Percentiles rank a stretch among this genome's conserved stretches.
Evolutionary conservation across 2,329 filamentous ascomycete genomes (phyloP).

Genomic region (Aspergillus aculeatinus): DNA sequence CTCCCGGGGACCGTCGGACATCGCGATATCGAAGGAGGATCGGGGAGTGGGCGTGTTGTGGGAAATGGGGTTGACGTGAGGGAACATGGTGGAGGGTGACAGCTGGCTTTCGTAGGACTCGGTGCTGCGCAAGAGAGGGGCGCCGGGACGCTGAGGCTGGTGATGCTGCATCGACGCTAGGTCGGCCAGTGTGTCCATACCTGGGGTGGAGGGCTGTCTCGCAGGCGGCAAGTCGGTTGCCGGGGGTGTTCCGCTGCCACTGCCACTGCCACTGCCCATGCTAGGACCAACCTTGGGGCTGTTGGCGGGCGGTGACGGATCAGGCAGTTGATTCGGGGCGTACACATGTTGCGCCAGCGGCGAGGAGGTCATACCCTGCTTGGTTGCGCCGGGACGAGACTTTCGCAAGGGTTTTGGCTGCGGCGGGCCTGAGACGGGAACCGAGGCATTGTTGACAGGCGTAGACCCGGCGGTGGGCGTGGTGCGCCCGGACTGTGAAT

Average conservation of each 20-base stretch:
- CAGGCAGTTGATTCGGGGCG: slow-evolving; percentile 36
- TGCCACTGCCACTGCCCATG: slow-evolving; percentile 26
- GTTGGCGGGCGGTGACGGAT: slow-evolving; percentile 39
- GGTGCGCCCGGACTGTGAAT: slow-evolving; percentile 38
- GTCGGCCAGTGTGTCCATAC: slow-evolving; percentile 52
- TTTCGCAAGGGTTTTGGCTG: slow-evolving; percentile 40
- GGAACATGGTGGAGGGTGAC: slow-evolving; percentile 44
- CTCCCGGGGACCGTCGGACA: slow-evolving; percentile 45
- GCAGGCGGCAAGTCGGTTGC: slow-evolving; percentile 35
- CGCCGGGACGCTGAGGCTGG: slow-evolving; percentile 42
- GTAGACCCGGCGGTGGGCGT: slow-evolving; percentile 29
- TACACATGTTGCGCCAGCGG: slow-evolving; percentile 46
- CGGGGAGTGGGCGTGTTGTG: slow-evolving; percentile 43
- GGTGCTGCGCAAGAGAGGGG: slow-evolving; percentile 39
- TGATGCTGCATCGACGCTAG: slow-evolving; percentile 50
- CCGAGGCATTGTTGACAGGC: slow-evolving; percentile 27
- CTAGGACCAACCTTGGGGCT: slow-evolving; percentile 32
- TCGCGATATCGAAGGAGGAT: slow-evolving; percentile 46
- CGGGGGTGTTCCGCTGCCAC: slow-evolving; percentile 38
- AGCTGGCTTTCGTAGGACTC: slow-evolving; percentile 45
- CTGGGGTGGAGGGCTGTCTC: slow-evolving; percentile 45
- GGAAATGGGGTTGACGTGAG: slow-evolving; percentile 37
- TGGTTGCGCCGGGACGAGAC: slow-evolving; percentile 32
- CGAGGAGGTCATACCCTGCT: slow-evolving; percentile 40
- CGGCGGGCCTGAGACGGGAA: slow-evolving; percentile 24